Conservation (phyloP, 2,329 filamentous ascomycete species). For the Ophiobolus disseminans region DNA sequence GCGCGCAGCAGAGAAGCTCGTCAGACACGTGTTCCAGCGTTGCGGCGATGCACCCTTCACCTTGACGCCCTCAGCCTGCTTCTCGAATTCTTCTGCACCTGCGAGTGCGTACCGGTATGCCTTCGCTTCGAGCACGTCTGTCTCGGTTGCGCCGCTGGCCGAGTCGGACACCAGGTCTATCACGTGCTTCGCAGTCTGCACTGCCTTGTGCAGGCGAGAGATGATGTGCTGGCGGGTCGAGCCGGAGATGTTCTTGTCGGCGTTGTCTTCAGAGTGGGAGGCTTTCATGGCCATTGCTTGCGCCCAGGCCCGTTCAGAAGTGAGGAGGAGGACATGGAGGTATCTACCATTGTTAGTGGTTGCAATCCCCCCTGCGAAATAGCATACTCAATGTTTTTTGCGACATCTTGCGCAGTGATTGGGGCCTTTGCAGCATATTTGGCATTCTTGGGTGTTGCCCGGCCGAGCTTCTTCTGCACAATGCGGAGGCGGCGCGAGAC, state of each 20-base stretch:
- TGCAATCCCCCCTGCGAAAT: not conserved
- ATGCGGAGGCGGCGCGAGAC: conserved; percentile 82
- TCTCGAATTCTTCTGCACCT: conserved; percentile 84
- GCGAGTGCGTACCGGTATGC: conserved; percentile 81
- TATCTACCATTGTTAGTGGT: conserved; percentile 24
- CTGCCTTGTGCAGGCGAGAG: conserved; percentile 83
- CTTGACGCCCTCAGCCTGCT: conserved; percentile 63
- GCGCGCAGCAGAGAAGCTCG: conserved; percentile 75
- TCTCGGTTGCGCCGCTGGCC: conserved; percentile 69
- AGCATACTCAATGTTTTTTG: conserved; percentile 74
- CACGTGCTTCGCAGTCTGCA: conserved; percentile 71
- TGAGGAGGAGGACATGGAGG: conserved; percentile 73
- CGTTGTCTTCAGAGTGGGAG: conserved; percentile 75
- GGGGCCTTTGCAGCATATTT: conserved; percentile 78
- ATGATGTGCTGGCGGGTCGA: conserved; percentile 86
- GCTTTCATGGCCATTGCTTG: conserved; percentile 95
- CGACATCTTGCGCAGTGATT: conserved; percentile 77
- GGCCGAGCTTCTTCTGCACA: conserved; percentile 82
- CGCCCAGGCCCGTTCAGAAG: conserved; percentile 90
- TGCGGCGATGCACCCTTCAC: conserved; percentile 46
- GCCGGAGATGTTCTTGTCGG: conserved; percentile 75
- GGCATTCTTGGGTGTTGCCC: conserved; percentile 81
- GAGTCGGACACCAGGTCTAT: conserved; percentile 70
- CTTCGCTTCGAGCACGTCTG: conserved; percentile 81
- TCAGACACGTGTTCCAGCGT: conserved; percentile 80